A percentile compares a stretch with the other conserved stretches of the same genome.
Evolutionary conservation across 1,284 basidiomycete species (phyloP).

Genomic region (Tilletiaria anomala): DNA sequence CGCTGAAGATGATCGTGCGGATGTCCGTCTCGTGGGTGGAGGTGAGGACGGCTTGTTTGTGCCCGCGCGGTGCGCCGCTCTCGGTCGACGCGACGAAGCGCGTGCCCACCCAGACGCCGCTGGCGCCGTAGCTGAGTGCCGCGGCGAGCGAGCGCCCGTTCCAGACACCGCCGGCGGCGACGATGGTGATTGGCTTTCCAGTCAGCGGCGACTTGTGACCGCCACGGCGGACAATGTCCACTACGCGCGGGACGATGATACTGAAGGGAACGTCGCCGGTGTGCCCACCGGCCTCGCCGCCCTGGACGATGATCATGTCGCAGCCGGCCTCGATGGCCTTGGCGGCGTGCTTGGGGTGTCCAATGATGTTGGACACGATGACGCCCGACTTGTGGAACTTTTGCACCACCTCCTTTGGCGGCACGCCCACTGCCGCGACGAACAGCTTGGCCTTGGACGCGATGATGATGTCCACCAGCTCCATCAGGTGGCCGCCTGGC

Average conservation of each 20-base stretch:
- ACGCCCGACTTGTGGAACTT: conserved; percentile 24
- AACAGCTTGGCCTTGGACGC: conserved; percentile 27
- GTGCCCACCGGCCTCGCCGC: conserved; percentile 33
- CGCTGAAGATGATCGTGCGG: conserved; percentile 41
- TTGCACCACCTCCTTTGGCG: conserved; percentile 23
- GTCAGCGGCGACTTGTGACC: conserved; percentile 27
- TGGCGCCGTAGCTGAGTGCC: conserved; percentile 21
- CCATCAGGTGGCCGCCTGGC: neutral
- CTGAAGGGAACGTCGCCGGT: conserved; percentile 29
- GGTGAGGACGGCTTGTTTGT: conserved; percentile 32
- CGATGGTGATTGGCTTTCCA: conserved; percentile 24
- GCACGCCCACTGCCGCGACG: conserved; percentile 31
- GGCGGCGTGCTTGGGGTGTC: neutral
- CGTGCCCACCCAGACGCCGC: conserved; percentile 48
- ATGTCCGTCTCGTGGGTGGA: conserved; percentile 30
- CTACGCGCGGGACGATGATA: conserved; percentile 24
- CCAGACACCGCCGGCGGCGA: conserved; percentile 28
- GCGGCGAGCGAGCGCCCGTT: conserved; percentile 27
- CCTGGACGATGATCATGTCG: conserved; percentile 34
- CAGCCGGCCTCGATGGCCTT: conserved; percentile 26
- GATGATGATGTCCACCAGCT: conserved; percentile 7
- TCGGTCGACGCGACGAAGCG: conserved; percentile 59
- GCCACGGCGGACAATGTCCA: conserved; percentile 18
- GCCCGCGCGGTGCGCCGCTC: conserved; percentile 24
- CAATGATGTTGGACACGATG: conserved; percentile 43